Conservation (phyloP, 2,329 filamentous ascomycete genomes). For the Calycina marina region DNA sequence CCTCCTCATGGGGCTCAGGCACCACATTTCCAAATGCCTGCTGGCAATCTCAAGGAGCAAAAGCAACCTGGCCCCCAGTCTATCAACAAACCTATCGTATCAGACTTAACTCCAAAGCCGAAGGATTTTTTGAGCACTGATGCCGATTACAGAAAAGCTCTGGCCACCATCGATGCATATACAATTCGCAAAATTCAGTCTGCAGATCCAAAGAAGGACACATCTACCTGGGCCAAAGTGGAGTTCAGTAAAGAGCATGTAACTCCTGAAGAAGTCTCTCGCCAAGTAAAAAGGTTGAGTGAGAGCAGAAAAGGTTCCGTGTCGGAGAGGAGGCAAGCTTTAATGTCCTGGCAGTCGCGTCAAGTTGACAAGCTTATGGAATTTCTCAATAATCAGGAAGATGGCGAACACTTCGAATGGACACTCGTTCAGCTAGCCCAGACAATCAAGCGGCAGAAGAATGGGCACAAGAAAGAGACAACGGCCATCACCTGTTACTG, state of each 20-base stretch:
- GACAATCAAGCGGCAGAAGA: slow-evolving; percentile 5
- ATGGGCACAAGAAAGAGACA: slow-evolving; percentile 12
- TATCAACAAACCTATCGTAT: no score
- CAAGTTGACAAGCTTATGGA: slow-evolving; percentile 20
- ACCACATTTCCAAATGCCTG: no score
- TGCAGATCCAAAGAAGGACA: slow-evolving; percentile 10
- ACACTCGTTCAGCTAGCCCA: slow-evolving; percentile 18
- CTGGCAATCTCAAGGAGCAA: no score
- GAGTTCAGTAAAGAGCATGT: slow-evolving; percentile 14
- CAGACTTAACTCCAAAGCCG: no score
- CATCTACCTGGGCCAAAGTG: slow-evolving; percentile 17
- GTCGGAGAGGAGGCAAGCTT: slow-evolving; percentile 16
- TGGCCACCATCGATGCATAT: slow-evolving; percentile 15
- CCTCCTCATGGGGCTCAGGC: no score
- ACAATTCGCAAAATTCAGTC: slow-evolving; percentile 15
- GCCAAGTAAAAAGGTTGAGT: slow-evolving; percentile 16
- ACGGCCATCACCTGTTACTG: slow-evolving; percentile 17
- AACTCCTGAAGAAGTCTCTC: slow-evolving; percentile 16
- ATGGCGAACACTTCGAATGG: slow-evolving; percentile 17
- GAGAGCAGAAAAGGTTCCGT: slow-evolving; percentile 11
- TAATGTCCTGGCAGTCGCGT: slow-evolving; percentile 14
- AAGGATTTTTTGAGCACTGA: no score
- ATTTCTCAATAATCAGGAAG: slow-evolving; percentile 12
- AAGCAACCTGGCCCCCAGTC: no score
- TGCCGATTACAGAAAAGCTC: slow-evolving; percentile 13